phyloP scores from a whole-genome alignment of 1,139 yeast genomes.

The Saccharomyces hybrid region DNA sequence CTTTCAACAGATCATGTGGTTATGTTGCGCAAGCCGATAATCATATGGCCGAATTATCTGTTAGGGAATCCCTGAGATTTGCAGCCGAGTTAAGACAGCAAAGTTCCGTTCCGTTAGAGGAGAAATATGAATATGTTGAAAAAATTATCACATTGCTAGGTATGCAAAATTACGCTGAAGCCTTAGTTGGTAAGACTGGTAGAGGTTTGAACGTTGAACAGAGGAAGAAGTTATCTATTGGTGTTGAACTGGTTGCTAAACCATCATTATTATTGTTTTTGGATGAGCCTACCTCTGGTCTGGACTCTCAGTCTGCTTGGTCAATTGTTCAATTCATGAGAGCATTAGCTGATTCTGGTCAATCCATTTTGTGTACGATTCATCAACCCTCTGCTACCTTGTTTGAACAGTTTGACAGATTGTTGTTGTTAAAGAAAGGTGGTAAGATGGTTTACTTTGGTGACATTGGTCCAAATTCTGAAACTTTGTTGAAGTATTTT shows the following conservation, averaged over 20 bases:
- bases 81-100: conserved; percentile 57
- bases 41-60: conserved; percentile 51
- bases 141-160: conserved; percentile 48
- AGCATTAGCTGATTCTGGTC: conserved; percentile 47
- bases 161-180: conserved; percentile 57
- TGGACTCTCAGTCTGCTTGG: conserved; percentile 56
- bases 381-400: conserved; percentile 54
- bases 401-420: conserved; percentile 46
- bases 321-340: conserved; percentile 46
- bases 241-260: conserved; percentile 52
- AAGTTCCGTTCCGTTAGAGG: conserved; percentile 39
- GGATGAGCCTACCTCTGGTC: conserved; percentile 55
- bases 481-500: conserved; percentile 45
- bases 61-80: conserved; percentile 53
- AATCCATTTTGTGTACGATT: conserved; percentile 49
- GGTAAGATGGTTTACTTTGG: conserved; percentile 65
- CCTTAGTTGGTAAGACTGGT: conserved; percentile 50
- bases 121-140: conserved; percentile 53
- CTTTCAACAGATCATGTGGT: conserved; percentile 56
- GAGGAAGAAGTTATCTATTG: conserved; percentile 59
- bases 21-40: conserved; percentile 62
- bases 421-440: conserved; percentile 44
- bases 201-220: conserved; percentile 61
- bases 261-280: conserved; percentile 46
- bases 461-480: conserved; percentile 51